These are phyloP conservation scores for Xylaria sp. DNA, from an alignment of 2,329 filamentous ascomycete genomes.

Conservation along the genomic window DNA sequence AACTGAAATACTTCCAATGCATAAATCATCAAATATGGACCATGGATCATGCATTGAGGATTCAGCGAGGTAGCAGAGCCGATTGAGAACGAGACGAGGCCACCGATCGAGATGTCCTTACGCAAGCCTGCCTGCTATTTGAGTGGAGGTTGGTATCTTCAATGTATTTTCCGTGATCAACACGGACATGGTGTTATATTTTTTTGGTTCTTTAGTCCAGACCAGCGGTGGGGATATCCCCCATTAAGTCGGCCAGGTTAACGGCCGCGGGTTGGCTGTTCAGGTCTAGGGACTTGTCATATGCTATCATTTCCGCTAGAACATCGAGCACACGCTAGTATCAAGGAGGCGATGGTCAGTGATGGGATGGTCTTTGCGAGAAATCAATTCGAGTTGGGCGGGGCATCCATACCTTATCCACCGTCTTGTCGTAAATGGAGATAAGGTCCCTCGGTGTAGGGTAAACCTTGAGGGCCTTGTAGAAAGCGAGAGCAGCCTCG, in stretches of 20 bases:
- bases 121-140: constrained; percentile 9
- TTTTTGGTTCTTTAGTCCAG: constrained; percentile 52
- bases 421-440: constrained; percentile 97
- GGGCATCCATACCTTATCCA: constrained; percentile 74
- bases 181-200: constrained; percentile 16
- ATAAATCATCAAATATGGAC: constrained; percentile 12
- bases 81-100: not conserved
- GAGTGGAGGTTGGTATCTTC: constrained; percentile 25
- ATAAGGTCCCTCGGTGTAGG: constrained; percentile 92
- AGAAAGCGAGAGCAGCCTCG: constrained; percentile 93
- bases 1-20: constrained; percentile 10
- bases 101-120: constrained; percentile 4
- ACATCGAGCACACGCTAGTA: constrained; percentile 88
- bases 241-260: constrained; percentile 53
- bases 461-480: constrained; percentile 98
- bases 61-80: constrained; percentile 1
- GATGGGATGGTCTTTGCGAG: not conserved
- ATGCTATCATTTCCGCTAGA: constrained; percentile 96
- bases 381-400: not conserved
- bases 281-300: constrained; percentile 76
- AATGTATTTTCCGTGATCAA: constrained; percentile 20
- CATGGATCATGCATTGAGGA: constrained; percentile 19
- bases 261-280: constrained; percentile 22
- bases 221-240: constrained; percentile 55
- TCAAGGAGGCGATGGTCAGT: constrained; percentile 6